phyloP scores from a whole-genome alignment of 2,329 filamentous ascomycete species.

The Aureobasidium sp. region DNA sequence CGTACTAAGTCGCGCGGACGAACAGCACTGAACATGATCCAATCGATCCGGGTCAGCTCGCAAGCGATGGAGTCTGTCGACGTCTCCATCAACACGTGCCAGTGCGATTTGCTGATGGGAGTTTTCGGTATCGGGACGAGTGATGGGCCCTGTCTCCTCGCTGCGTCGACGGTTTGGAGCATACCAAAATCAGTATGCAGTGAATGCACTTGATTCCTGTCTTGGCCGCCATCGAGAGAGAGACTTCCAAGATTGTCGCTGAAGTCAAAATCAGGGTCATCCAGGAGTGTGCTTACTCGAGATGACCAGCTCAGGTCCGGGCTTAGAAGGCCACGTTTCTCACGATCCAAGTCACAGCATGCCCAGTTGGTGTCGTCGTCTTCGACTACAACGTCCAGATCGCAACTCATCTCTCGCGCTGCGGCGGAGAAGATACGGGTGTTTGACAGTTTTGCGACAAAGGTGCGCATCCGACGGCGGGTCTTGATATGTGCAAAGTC shows the following conservation, averaged over 20 bases:
- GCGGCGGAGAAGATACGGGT: slow-evolving; percentile 79
- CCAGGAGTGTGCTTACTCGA: slow-evolving; percentile 28
- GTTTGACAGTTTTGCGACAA: slow-evolving; percentile 66
- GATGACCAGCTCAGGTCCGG: slow-evolving; percentile 21
- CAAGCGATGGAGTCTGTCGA: slow-evolving; percentile 78
- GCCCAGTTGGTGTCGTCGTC: slow-evolving; percentile 94
- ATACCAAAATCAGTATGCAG: slow-evolving; percentile 10
- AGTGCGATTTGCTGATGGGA: slow-evolving; percentile 75
- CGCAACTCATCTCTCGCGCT: slow-evolving; percentile 75
- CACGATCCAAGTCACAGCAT: slow-evolving; percentile 62
- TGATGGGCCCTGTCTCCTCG: slow-evolving; percentile 67
- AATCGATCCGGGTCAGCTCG: slow-evolving; percentile 92
- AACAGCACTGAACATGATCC: slow-evolving; percentile 96
- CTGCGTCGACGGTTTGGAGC: slow-evolving; percentile 53
- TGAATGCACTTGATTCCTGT: not conserved
- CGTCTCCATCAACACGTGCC: slow-evolving; percentile 83
- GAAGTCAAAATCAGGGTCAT: slow-evolving; percentile 27
- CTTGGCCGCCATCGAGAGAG: slow-evolving; percentile 19
- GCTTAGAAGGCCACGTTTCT: slow-evolving; percentile 27
- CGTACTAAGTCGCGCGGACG: slow-evolving; percentile 87
- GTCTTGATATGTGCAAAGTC: slow-evolving; percentile 81
- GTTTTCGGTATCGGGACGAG: slow-evolving; percentile 64
- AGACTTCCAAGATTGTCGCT: slow-evolving; percentile 26
- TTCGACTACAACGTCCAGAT: slow-evolving; percentile 67
- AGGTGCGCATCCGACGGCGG: slow-evolving; percentile 63